Percentiles rank a stretch among this genome's conserved stretches.
phyloP scores from a whole-genome alignment of 805 yeast genomes.

The Yarrowia deformans region DNA sequence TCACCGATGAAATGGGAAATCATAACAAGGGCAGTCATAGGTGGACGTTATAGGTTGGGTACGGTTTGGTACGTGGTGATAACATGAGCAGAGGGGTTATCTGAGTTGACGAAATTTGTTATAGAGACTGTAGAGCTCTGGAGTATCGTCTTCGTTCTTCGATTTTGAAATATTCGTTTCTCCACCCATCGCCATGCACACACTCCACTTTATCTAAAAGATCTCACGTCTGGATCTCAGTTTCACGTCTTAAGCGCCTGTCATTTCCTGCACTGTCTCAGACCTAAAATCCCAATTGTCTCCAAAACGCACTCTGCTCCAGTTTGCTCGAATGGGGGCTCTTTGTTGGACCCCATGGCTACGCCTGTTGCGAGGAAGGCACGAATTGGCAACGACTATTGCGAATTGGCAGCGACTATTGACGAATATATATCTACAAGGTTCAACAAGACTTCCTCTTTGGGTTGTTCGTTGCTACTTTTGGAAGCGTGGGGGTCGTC shows the following conservation, averaged over 20 bases:
- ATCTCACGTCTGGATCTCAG: background rate
- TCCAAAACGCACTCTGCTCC: background rate
- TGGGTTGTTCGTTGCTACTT: constrained; percentile 3
- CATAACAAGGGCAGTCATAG: background rate
- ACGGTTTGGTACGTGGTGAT: background rate
- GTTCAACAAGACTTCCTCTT: background rate
- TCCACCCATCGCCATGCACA: background rate
- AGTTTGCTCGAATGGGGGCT: background rate
- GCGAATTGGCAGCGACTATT: too few relatives aligned
- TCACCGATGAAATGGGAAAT: background rate
- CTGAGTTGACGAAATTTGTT: background rate
- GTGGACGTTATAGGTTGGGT: background rate
- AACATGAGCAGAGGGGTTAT: background rate
- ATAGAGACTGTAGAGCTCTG: background rate
- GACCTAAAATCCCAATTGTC: background rate
- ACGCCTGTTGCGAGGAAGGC: background rate
- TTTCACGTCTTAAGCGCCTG: too few relatives aligned
- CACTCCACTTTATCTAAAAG: background rate
- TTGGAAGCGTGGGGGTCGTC: background rate
- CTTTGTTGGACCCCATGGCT: background rate
- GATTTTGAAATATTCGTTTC: too few relatives aligned
- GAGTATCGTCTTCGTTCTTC: too few relatives aligned
- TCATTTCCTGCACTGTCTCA: constrained; percentile 7
- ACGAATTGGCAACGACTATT: too few relatives aligned
- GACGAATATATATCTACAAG: background rate